Percentiles rank a stretch among this genome's conserved stretches.
Evolutionary conservation across 306 rosid species (phyloP).

Genomic region (Glycyrrhiza uralensis): DNA sequence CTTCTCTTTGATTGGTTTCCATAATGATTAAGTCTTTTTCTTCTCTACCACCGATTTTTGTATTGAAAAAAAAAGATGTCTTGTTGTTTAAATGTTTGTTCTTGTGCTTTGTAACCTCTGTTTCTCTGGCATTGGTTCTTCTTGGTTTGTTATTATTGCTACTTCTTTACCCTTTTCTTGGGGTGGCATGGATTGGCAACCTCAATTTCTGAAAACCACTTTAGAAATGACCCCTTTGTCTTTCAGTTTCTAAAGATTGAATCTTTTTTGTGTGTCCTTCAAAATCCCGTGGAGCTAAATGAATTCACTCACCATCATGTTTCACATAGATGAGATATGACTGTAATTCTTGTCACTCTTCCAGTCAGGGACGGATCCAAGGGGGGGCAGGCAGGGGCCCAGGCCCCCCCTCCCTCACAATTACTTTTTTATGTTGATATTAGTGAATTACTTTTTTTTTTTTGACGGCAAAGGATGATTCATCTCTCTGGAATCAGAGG

Average conservation of each 20-base stretch:
- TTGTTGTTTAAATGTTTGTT: not conserved
- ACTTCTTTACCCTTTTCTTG: not conserved
- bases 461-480: no score
- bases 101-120: conserved; percentile 7
- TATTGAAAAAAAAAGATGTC: not conserved
- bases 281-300: not conserved
- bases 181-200: not conserved
- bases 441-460: no score
- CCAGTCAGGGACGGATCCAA: no score
- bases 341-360: no score
- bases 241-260: not conserved
- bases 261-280: not conserved
- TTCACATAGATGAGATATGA: no score
- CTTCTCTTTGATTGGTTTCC: not conserved
- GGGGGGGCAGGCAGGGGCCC: no score
- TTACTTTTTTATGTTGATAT: no score
- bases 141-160: not conserved
- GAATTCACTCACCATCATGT: not conserved
- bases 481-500: no score
- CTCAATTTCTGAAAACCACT: not conserved
- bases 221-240: not conserved
- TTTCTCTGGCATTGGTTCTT: conserved; percentile 14
- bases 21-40: not conserved
- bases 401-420: no score
- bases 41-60: not conserved